Base-by-base conservation (phyloP, 441 rosid genomes). In the Populus hybrid region DNA sequence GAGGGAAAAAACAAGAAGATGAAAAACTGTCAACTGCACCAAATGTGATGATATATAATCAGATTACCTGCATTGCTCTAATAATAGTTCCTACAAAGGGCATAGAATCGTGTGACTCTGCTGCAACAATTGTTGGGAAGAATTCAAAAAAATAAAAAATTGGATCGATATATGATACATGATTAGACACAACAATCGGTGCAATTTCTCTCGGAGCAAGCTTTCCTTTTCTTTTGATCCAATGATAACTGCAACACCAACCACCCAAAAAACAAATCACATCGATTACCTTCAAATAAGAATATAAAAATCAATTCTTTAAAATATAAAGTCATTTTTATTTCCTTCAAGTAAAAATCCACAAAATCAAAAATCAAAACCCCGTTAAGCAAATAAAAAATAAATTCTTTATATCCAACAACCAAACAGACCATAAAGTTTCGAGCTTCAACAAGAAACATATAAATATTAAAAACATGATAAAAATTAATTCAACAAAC, bases 11-110 rank as follows among this genome's bases (percentile, higher is more conserved):
- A 3, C 20, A 42, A 61, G 23, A 34, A 3, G 21, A 69, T 42
- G 9, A 64, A 14, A n/a, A n/a, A 11, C 18, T 18, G 34, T 64
- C 28, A 14, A 30, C 1, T 36, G 70, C 77, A 64, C 61, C 36
- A 23, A 8, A 28, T 21, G 73, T 16, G 40, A 32, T 1, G 26
- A 28, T 63, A 21, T 63, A 24, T 10, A 63, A 3, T 63, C 10
- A 23, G 14, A 6, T 68, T 24, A 94, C 99, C 97, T 96, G 99
- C 99, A 96, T 96, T 72, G 99, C 97, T 82, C 99, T 91, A 82
- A 96, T 94, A 63, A 96, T 96, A 80, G 99, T 96, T 80, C 99
- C 98, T 65, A 96, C 99, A 74, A 92, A 85, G 18, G 99, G 99
- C 71, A 94, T 86, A 63, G 96, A 86, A 83, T 96, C 99, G 81